phyloP scores from a whole-genome alignment of 1,139 yeast genomes.

The Hyphopichia burtonii region DNA sequence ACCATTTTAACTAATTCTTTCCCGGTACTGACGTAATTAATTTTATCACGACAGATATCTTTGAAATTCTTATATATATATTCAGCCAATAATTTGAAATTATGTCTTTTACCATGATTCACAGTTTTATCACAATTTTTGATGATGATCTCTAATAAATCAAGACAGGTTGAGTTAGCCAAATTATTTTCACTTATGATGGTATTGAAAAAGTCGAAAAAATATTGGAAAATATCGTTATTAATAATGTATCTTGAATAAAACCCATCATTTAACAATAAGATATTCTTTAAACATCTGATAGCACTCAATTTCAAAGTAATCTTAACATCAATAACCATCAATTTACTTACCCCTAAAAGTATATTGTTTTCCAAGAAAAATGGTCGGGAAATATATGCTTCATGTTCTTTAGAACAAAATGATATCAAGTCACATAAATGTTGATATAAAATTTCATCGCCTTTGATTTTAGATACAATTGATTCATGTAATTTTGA shows the following conservation, averaged over 20 bases:
- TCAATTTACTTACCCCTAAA: slow-evolving; percentile 47
- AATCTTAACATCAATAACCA: slow-evolving; percentile 39
- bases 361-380: slow-evolving; percentile 57
- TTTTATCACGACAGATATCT: slow-evolving; percentile 29
- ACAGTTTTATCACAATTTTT: slow-evolving; percentile 25
- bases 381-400: slow-evolving; percentile 55
- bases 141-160: slow-evolving; percentile 57
- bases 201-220: slow-evolving; percentile 51
- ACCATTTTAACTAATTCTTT: slow-evolving; percentile 29
- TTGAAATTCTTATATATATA: slow-evolving; percentile 49
- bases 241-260: slow-evolving; percentile 58
- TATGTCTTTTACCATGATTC: slow-evolving; percentile 26
- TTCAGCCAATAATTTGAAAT: slow-evolving; percentile 47
- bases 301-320: slow-evolving; percentile 66
- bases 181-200: slow-evolving; percentile 58
- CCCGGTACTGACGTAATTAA: slow-evolving; percentile 32
- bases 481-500: slow-evolving; percentile 6
- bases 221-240: slow-evolving; percentile 50
- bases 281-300: slow-evolving; percentile 59
- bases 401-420: slow-evolving; percentile 64
- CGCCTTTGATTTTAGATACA: slow-evolving; percentile 18
- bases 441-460: slow-evolving; percentile 53
- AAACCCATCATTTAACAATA: slow-evolving; percentile 59
- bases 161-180: slow-evolving; percentile 74
- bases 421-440: slow-evolving; percentile 69